Percentiles rank a stretch among this genome's conserved stretches.
Conservation (phyloP, 148 eudicot genomes). For the Chenopodium berlandieri region DNA sequence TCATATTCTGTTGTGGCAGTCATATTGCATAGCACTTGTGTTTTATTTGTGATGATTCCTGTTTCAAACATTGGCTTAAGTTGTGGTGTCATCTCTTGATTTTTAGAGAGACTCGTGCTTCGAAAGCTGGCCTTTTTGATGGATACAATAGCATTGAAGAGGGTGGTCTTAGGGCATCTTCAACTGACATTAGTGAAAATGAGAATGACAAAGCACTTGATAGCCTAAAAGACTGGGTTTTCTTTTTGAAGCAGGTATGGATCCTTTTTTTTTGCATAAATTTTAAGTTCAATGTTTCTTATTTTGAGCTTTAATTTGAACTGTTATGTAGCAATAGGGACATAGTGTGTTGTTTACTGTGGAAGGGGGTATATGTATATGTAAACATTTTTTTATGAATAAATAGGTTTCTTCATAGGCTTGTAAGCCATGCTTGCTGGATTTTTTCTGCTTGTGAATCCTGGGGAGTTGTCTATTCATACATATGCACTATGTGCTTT, state of each 20-base stretch:
- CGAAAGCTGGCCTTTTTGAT: conserved; percentile 62
- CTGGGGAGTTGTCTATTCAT: not conserved
- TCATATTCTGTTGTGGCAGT: no score
- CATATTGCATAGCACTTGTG: no score
- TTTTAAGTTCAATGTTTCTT: not conserved
- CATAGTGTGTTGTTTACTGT: not conserved
- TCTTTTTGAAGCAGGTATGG: conserved; percentile 66
- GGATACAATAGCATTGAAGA: conserved; percentile 63
- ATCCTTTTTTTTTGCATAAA: not conserved
- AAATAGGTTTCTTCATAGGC: not conserved
- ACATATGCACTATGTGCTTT: not conserved
- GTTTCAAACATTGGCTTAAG: not conserved
- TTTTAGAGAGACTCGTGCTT: conserved; percentile 63
- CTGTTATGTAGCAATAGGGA: not conserved
- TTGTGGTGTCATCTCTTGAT: not conserved
- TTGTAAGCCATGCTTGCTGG: not conserved
- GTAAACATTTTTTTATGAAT: no score
- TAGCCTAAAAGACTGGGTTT: conserved; percentile 73
- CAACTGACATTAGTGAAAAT: conserved; percentile 57
- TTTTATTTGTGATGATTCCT: no score
- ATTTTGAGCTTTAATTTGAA: not conserved
- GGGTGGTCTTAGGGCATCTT: conserved; percentile 77
- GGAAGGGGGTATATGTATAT: not conserved
- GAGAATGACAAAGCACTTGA: conserved; percentile 66
- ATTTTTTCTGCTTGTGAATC: not conserved